A percentile compares a stretch with the other conserved stretches of the same genome.
These are phyloP conservation scores for Agastache rugosa DNA, from an alignment of 257 asterid genomes.

Conservation along the genomic window DNA sequence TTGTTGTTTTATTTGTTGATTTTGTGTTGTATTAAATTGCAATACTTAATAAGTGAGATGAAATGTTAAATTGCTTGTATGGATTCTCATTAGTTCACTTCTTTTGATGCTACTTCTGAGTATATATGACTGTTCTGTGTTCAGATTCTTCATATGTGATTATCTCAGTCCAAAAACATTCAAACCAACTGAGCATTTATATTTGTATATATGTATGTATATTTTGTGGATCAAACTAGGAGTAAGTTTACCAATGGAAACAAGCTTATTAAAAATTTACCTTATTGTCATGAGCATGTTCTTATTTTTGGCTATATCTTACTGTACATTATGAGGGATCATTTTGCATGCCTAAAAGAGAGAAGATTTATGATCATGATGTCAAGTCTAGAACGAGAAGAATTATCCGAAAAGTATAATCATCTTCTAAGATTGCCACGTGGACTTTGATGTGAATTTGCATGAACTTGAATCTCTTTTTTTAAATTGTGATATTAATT, in stretches of 20 bases:
- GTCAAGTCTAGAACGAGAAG: too few relatives aligned
- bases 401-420: too few relatives aligned
- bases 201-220: neutral
- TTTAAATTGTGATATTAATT: too few relatives aligned
- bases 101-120: neutral
- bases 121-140: neutral
- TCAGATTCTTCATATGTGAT: neutral
- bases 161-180: neutral
- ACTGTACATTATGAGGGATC: too few relatives aligned
- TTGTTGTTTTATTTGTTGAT: constrained; percentile 22
- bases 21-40: constrained; percentile 35
- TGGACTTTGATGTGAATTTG: too few relatives aligned
- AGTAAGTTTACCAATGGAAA: neutral
- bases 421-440: too few relatives aligned
- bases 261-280: neutral
- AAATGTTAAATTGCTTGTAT: constrained; percentile 16
- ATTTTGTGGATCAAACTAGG: neutral
- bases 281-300: neutral
- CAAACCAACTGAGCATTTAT: neutral
- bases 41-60: constrained; percentile 38
- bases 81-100: constrained; percentile 5
- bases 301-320: neutral
- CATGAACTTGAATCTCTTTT: too few relatives aligned
- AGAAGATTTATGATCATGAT: too few relatives aligned
- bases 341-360: too few relatives aligned